phyloP scores from a whole-genome alignment of 2,329 filamentous ascomycete species.

The Grosmannia serpens region DNA sequence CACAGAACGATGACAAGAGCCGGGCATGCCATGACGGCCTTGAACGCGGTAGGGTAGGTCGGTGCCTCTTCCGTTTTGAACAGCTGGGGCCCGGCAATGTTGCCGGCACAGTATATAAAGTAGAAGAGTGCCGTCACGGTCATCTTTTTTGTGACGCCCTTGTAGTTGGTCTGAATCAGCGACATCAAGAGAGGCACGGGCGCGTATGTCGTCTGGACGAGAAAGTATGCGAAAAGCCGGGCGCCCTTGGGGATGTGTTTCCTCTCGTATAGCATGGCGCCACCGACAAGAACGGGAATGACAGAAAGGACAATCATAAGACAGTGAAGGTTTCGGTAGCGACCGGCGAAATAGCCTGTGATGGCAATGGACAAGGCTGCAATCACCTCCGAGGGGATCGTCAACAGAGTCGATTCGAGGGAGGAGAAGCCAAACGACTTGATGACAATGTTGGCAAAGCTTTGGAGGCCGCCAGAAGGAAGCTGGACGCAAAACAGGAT shows the following conservation, averaged over 20 bases:
- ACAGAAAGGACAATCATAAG: constrained; percentile 38
- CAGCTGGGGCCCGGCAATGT: constrained; percentile 44
- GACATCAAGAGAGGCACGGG: constrained; percentile 44
- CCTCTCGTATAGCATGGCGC: too few relatives aligned
- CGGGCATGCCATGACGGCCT: constrained; percentile 45
- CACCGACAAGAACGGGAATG: constrained; percentile 12
- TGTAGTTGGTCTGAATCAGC: constrained; percentile 38
- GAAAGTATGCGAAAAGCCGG: constrained; percentile 46
- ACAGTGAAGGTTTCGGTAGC: constrained; percentile 38
- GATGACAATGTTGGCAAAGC: constrained; percentile 46
- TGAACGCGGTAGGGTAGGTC: constrained; percentile 40
- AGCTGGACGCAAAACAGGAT: constrained; percentile 44
- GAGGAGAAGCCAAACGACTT: constrained; percentile 43
- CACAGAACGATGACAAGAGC: constrained; percentile 33
- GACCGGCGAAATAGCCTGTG: constrained; percentile 38
- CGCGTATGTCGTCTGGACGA: constrained; percentile 40
- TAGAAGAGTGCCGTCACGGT: constrained; percentile 45
- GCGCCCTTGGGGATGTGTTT: constrained; percentile 20
- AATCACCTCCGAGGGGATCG: constrained; percentile 46
- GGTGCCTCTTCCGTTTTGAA: constrained; percentile 39
- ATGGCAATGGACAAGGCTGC: constrained; percentile 34
- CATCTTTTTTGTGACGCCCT: constrained; percentile 49
- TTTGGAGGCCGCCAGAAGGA: constrained; percentile 50
- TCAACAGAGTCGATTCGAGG: constrained; percentile 44
- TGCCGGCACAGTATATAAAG: constrained; percentile 42